Evolutionary conservation across 805 yeast genomes (phyloP), one percentile per base, ranked within the genome.

Genomic region (Candida verbasci): DNA sequence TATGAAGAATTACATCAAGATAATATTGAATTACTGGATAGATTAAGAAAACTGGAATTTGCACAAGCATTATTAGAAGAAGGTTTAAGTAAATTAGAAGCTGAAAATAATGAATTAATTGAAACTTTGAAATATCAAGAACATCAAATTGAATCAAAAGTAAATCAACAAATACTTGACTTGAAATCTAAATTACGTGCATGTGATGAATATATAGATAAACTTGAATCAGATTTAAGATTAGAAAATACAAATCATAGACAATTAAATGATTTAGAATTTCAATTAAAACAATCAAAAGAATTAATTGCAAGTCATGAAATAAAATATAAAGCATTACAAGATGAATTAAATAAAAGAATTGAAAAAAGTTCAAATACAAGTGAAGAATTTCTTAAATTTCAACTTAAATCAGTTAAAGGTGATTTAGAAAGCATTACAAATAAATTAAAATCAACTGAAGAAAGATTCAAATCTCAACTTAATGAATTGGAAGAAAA

Each of bases 181-280:
- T 32, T 31, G 14, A 21, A 28, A 23, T 31, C 21, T 9, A 33
- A 29, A 21, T 4, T 40, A 20, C 24, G 22, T 9, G 34, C 28
- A n/a, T 24, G 31, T 3, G 43, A 40, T 17, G 9, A 9, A n/a
- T 27, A 32, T 17, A 40, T 40, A 3, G 29, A 33, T 15, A 15
- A 22, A 18, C 24, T 40, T 15, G 35, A 34, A 22, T 27, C 22
- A 11, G 17, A 29, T 11, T 8, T 24, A 29, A 29, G 46, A 47
- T 9, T 24, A 43, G 14, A 38, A 47, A 17, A 32, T 14, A 9
- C 11, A 5, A 25, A 33, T 18, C 8, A 7, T 8, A 24, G 18
- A 18, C 29, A 37, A 9, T 29, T 31, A 28, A 49, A 47, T 38
- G 50, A 51, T 32, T 25, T 46, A 1, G 55, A 58, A 32, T 43